phyloP scores from a whole-genome alignment of 2,329 filamentous ascomycete species.

The Cladosporium oxysporum region DNA sequence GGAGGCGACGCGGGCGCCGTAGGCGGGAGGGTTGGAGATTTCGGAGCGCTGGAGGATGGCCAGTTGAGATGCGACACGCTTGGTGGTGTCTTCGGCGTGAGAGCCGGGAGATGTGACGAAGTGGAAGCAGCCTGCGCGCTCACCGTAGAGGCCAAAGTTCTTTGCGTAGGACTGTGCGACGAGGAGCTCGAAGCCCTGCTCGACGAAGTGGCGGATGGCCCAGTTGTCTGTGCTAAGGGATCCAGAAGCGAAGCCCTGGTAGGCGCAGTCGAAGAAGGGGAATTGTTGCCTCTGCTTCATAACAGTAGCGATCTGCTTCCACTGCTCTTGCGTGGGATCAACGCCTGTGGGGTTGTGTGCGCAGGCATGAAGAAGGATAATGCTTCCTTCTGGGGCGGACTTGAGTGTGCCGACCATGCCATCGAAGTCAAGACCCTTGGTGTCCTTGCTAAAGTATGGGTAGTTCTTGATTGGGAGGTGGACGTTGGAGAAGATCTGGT shows the following conservation, averaged over 20 bases:
- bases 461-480: constrained; percentile 75
- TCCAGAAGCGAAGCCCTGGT: constrained; percentile 96
- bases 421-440: constrained; percentile 87
- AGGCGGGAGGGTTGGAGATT: constrained; percentile 94
- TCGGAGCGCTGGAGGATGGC: constrained; percentile 94
- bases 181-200: constrained; percentile 75
- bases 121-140: constrained; percentile 95
- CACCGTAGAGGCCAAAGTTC: constrained; percentile 82
- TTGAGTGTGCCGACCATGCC: constrained; percentile 77
- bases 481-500: constrained; percentile 96
- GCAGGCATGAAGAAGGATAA: constrained; percentile 91
- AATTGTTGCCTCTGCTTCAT: constrained; percentile 81
- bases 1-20: constrained; percentile 86
- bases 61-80: constrained; percentile 79
- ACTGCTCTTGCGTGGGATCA: constrained; percentile 90
- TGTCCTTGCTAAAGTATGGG: constrained; percentile 89
- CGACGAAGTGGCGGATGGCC: constrained; percentile 92
- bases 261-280: constrained; percentile 97
- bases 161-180: constrained; percentile 57
- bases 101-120: constrained; percentile 74
- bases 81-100: constrained; percentile 62
- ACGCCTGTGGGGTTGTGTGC: constrained; percentile 98
- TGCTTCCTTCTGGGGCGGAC: constrained; percentile 72
- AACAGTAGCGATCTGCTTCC: constrained; percentile 81
- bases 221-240: constrained; percentile 81